phyloP scores from a whole-genome alignment of 495 filamentous ascomycete genomes.

The Staphylotrichum longicolle region DNA sequence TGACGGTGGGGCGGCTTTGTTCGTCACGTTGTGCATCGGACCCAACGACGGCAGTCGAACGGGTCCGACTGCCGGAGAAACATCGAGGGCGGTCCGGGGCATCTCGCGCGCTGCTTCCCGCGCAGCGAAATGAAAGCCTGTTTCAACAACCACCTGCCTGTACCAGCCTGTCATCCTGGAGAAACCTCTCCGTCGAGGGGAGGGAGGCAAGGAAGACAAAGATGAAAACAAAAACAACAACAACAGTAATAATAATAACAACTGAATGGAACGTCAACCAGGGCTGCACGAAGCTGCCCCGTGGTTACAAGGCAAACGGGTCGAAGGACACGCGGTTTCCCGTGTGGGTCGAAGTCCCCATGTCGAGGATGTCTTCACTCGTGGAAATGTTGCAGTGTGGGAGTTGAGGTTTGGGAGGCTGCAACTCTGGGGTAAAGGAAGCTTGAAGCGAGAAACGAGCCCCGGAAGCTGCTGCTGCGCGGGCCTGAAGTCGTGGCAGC shows the following conservation, averaged over 20 bases:
- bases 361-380: too few species aligned
- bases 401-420: background rate
- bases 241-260: background rate
- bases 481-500: background rate
- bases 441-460: background rate
- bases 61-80: slow-evolving; percentile 2
- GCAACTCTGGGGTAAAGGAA: background rate
- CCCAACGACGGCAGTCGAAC: slow-evolving; percentile 7
- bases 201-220: background rate
- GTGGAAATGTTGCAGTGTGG: too few species aligned
- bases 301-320: slow-evolving; percentile 18
- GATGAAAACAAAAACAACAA: background rate
- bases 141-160: background rate
- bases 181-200: background rate
- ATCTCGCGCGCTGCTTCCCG: slow-evolving; percentile 1
- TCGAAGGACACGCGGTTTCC: slow-evolving; percentile 10
- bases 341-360: background rate
- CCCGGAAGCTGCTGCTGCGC: too few species aligned
- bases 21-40: slow-evolving; percentile 1
- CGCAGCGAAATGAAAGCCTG: slow-evolving; percentile 1
- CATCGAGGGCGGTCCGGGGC: background rate
- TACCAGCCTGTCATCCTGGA: background rate
- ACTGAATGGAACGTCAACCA: slow-evolving; percentile 2
- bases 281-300: slow-evolving; percentile 7
- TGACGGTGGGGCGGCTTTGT: slow-evolving; percentile 5